Percentiles rank a stretch among this genome's conserved stretches.
These are phyloP conservation scores for Oenanthe sinensis DNA, from an alignment of 129 eudicot species.

Conservation along the genomic window DNA sequence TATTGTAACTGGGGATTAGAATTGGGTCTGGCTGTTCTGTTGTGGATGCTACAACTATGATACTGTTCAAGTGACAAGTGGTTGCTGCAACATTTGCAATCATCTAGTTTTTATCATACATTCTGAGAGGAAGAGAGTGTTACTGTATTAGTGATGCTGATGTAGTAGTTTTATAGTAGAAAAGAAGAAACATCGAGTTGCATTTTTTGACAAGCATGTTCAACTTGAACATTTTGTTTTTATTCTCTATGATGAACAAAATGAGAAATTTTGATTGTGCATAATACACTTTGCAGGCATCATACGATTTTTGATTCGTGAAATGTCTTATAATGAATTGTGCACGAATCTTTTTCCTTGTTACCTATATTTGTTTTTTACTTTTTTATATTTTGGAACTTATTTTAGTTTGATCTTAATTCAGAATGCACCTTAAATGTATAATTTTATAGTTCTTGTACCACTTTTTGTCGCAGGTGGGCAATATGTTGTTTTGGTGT, in stretches of 20 bases:
- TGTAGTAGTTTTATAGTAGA: background rate
- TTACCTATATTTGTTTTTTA: background rate
- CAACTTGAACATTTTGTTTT: background rate
- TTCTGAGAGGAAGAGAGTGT: background rate
- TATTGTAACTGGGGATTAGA: background rate
- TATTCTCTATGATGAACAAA: background rate
- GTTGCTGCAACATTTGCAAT: background rate
- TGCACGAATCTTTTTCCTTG: background rate
- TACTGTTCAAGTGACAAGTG: background rate
- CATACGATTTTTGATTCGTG: background rate
- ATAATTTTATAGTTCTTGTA: background rate
- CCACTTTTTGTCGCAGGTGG: constrained; percentile 43
- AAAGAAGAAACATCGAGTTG: background rate
- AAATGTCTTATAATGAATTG: no score
- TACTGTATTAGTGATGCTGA: background rate
- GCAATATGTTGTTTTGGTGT: constrained; percentile 92
- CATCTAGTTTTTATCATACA: background rate
- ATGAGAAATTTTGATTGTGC: background rate
- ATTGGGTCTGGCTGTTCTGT: background rate
- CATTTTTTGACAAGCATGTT: background rate
- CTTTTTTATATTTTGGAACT: no score
- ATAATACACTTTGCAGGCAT: background rate
- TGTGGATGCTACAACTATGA: background rate
- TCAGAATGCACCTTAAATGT: background rate
- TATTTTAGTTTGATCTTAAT: background rate